Evolutionary conservation across 1,139 yeast genomes (phyloP).

Genomic region (Geotrichum histeridarum): DNA sequence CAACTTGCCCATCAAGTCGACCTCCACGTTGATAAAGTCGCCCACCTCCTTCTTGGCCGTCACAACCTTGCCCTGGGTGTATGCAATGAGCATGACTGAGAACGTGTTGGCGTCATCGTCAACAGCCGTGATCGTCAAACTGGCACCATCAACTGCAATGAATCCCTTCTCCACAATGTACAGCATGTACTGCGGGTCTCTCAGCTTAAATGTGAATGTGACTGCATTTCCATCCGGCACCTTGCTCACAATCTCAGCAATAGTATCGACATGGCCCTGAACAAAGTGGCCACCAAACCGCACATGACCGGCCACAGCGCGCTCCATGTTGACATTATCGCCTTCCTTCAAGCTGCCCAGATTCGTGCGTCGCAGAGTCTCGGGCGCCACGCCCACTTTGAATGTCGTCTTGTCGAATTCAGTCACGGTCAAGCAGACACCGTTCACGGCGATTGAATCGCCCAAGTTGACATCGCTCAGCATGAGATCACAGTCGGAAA

Average conservation of each 20-base stretch:
- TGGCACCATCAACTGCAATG: slow-evolving; percentile 86
- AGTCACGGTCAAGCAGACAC: slow-evolving; percentile 90
- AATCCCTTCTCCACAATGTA: slow-evolving; percentile 93
- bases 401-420: slow-evolving; percentile 59
- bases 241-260: slow-evolving; percentile 57
- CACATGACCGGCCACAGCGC: slow-evolving; percentile 79
- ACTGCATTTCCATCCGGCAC: slow-evolving; percentile 73
- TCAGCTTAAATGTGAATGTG: slow-evolving; percentile 64
- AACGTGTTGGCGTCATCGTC: slow-evolving; percentile 54
- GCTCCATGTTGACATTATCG: slow-evolving; percentile 72
- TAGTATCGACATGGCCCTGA: slow-evolving; percentile 94
- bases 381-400: slow-evolving; percentile 91
- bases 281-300: slow-evolving; percentile 96
- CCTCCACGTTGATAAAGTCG: slow-evolving; percentile 79
- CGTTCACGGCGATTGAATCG: slow-evolving; percentile 87
- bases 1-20: slow-evolving; percentile 87
- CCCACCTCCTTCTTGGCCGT: slow-evolving; percentile 62
- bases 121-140: slow-evolving; percentile 82
- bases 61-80: slow-evolving; percentile 79
- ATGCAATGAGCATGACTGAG: slow-evolving; percentile 84
- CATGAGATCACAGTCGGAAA: slow-evolving; percentile 58
- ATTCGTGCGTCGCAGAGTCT: slow-evolving; percentile 77
- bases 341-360: slow-evolving; percentile 58
- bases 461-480: slow-evolving; percentile 82
- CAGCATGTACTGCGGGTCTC: slow-evolving; percentile 57